Conservation (phyloP, 371 early-diverging fungal genomes). For the Rhizopus arrhizus region DNA sequence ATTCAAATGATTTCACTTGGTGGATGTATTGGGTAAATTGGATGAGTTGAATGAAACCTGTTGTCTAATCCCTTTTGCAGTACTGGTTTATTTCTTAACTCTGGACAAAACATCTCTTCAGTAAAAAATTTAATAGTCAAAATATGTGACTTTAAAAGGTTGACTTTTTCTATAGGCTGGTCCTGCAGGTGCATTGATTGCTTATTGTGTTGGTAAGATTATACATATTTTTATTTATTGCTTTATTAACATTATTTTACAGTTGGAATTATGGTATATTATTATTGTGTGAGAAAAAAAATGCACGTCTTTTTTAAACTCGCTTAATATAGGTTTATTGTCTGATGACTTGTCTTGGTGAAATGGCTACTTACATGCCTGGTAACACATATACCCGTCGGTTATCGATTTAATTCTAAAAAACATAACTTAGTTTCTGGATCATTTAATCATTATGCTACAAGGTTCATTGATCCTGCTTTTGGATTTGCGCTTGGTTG, state of each 20-base stretch:
- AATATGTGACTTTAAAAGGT: slow-evolving; percentile 1
- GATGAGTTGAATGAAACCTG: background rate
- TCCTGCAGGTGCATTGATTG: slow-evolving; percentile 55
- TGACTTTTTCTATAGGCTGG: slow-evolving; percentile 49
- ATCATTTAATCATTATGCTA: slow-evolving; percentile 84
- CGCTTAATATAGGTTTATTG: slow-evolving; percentile 65
- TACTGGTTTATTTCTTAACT: slow-evolving; percentile 67
- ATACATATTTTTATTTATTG: slow-evolving; percentile 11
- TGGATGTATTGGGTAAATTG: slow-evolving; percentile 65
- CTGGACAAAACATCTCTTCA: slow-evolving; percentile 25
- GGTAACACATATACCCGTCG: slow-evolving; percentile 17
- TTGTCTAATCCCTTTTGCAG: slow-evolving; percentile 64
- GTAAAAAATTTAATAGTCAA: background rate
- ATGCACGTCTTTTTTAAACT: background rate
- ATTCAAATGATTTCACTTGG: slow-evolving; percentile 83
- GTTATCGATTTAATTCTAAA: background rate
- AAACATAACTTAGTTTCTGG: slow-evolving; percentile 62
- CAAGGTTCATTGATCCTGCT: slow-evolving; percentile 81
- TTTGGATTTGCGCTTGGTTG: slow-evolving; percentile 83
- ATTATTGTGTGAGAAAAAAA: background rate
- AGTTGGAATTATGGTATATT: slow-evolving; percentile 46
- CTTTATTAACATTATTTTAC: slow-evolving; percentile 5
- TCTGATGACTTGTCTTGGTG: slow-evolving; percentile 80
- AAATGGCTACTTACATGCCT: slow-evolving; percentile 77
- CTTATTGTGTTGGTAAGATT: slow-evolving; percentile 51